These are phyloP conservation scores for Blastobotrys indianensis DNA, from an alignment of 1,139 yeast species.

Conservation along the genomic window DNA sequence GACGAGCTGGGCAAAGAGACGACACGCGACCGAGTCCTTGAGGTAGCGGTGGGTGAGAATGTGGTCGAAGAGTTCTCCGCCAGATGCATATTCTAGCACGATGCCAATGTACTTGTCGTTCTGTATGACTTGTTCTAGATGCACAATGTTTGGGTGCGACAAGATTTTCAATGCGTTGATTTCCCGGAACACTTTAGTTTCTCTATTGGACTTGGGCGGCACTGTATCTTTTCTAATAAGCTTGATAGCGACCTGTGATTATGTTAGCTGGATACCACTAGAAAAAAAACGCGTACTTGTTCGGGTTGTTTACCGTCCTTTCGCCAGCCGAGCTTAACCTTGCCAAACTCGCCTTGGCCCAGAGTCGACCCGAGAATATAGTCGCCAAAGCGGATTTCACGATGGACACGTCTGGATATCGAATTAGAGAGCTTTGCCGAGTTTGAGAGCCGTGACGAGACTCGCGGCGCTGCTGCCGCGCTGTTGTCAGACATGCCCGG, in stretches of 20 bases:
- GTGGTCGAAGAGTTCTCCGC: constrained; percentile 94
- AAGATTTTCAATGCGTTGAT: constrained; percentile 81
- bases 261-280: neutral
- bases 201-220: constrained; percentile 76
- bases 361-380: constrained; percentile 86
- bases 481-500: neutral
- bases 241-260: constrained; percentile 79
- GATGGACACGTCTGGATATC: constrained; percentile 26
- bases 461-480: constrained; percentile 17
- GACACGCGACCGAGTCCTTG: constrained; percentile 80
- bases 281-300: constrained; percentile 40
- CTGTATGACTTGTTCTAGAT: constrained; percentile 86
- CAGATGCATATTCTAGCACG: constrained; percentile 92
- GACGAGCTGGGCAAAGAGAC: constrained; percentile 84
- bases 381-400: constrained; percentile 62
- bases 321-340: constrained; percentile 96
- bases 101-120: constrained; percentile 94
- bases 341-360: constrained; percentile 99
- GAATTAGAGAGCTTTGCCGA: constrained; percentile 24
- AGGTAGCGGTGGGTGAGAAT: constrained; percentile 80
- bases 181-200: constrained; percentile 85
- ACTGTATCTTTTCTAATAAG: constrained; percentile 82
- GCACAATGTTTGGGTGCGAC: constrained; percentile 90
- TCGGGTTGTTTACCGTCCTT: constrained; percentile 60
- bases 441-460: constrained; percentile 27